phyloP scores from a whole-genome alignment of 768 basidiomycete species.

The Guyanaporus albipodus region DNA sequence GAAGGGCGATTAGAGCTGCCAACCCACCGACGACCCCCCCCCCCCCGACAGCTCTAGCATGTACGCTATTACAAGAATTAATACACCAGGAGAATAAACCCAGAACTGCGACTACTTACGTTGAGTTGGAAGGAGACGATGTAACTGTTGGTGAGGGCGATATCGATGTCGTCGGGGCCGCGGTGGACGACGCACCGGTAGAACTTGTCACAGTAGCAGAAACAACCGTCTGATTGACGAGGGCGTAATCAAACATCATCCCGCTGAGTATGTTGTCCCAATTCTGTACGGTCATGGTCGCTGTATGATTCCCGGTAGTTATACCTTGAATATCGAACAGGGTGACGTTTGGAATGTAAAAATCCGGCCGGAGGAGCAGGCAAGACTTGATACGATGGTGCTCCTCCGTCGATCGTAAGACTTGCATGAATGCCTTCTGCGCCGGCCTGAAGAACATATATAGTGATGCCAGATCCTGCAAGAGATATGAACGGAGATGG shows the following conservation, averaged over 20 bases:
- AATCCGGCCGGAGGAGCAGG: conserved; percentile 13
- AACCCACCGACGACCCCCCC: conserved; percentile 13
- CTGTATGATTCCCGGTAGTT: conserved; percentile 12
- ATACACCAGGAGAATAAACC: background rate
- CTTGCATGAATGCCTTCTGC: conserved; percentile 14
- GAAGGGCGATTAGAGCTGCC: conserved; percentile 1
- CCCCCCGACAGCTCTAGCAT: conserved; percentile 10
- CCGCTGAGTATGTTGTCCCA: conserved; percentile 14
- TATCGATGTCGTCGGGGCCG: background rate
- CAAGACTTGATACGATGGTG: conserved; percentile 1
- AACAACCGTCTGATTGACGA: conserved; percentile 16
- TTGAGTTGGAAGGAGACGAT: background rate
- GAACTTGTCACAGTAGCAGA: background rate
- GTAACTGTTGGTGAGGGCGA: background rate
- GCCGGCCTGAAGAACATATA: conserved; percentile 20
- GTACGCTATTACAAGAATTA: background rate
- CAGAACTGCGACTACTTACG: background rate
- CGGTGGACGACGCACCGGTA: background rate
- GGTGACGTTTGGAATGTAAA: conserved; percentile 10
- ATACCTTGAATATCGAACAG: conserved; percentile 14
- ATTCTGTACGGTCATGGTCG: conserved; percentile 8
- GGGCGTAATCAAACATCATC: conserved; percentile 19
- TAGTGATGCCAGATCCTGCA: conserved; percentile 16
- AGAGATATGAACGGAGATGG: background rate
- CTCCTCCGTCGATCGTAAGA: conserved; percentile 11